phyloP scores from a whole-genome alignment of 495 filamentous ascomycete genomes.

The Penicillium turbatum region DNA sequence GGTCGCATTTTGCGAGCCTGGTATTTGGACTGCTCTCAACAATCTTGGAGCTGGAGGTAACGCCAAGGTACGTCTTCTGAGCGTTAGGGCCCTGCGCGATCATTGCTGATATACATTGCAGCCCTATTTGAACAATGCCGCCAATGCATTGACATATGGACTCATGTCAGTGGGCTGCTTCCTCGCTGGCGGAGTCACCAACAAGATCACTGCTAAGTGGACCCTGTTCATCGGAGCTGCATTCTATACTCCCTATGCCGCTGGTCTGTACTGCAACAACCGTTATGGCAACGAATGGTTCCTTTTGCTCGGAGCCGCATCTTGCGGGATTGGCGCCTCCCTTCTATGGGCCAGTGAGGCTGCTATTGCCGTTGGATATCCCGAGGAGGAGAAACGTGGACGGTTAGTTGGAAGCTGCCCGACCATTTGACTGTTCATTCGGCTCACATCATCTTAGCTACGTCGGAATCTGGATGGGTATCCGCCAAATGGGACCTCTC shows the following conservation, averaged over 20 bases:
- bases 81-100: neutral
- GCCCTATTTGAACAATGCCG: conserved; percentile 54
- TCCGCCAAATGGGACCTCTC: conserved; percentile 53
- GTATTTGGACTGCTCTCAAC: conserved; percentile 58
- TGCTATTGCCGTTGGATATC: conserved; percentile 55
- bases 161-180: conserved; percentile 55
- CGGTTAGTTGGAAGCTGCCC: conserved; percentile 17
- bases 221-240: conserved; percentile 52
- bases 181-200: conserved; percentile 48
- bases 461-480: conserved; percentile 54
- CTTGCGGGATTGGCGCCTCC: conserved; percentile 50
- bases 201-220: conserved; percentile 50
- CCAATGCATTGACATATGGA: conserved; percentile 53
- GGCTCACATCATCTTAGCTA: conserved; percentile 11
- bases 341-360: conserved; percentile 57
- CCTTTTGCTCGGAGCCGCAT: conserved; percentile 50
- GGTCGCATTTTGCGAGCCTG: conserved; percentile 54
- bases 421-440: no score
- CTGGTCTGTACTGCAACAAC: conserved; percentile 55
- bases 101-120: conserved; percentile 1
- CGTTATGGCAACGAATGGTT: conserved; percentile 55
- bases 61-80: conserved; percentile 28
- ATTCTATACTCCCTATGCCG: conserved; percentile 54
- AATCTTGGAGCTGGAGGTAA: conserved; percentile 55
- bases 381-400: conserved; percentile 50